Conservation (phyloP, 129 eudicot genomes). For the Artemisia annua region DNA sequence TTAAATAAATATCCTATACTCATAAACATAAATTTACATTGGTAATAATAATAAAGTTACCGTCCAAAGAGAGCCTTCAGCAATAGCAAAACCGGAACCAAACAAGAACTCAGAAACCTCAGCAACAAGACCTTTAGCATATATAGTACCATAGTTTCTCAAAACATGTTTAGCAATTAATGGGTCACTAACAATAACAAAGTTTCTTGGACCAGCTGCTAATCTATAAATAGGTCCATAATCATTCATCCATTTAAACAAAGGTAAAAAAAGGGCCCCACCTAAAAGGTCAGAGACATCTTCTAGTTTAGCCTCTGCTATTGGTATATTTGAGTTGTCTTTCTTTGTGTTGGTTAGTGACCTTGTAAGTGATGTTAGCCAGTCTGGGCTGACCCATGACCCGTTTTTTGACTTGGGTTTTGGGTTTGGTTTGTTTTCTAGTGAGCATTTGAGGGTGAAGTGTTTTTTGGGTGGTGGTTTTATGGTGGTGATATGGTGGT, state of each 20-base stretch:
- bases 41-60: conserved; percentile 29
- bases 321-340: conserved; percentile 78
- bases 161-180: conserved; percentile 84
- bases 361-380: conserved; percentile 75
- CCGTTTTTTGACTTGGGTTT: conserved; percentile 44
- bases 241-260: conserved; percentile 89
- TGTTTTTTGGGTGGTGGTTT: conserved; percentile 13
- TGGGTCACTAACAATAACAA: conserved; percentile 91
- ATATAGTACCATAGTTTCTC: conserved; percentile 74
- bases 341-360: conserved; percentile 39
- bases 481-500: conserved; percentile 35
- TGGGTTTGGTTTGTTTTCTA: conserved; percentile 45
- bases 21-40: not conserved
- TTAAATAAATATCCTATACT: not conserved
- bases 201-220: conserved; percentile 86
- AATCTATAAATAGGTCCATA: conserved; percentile 84
- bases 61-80: conserved; percentile 97
- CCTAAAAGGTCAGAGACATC: conserved; percentile 93
- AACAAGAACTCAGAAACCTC: conserved; percentile 96
- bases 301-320: conserved; percentile 78
- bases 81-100: conserved; percentile 96
- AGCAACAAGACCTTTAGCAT: conserved; percentile 86
- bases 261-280: conserved; percentile 87
- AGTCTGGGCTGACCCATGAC: conserved; percentile 93
- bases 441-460: conserved; percentile 54